phyloP scores from a whole-genome alignment of 164 flowering plant species.

The Chimonanthus salicifolius region DNA sequence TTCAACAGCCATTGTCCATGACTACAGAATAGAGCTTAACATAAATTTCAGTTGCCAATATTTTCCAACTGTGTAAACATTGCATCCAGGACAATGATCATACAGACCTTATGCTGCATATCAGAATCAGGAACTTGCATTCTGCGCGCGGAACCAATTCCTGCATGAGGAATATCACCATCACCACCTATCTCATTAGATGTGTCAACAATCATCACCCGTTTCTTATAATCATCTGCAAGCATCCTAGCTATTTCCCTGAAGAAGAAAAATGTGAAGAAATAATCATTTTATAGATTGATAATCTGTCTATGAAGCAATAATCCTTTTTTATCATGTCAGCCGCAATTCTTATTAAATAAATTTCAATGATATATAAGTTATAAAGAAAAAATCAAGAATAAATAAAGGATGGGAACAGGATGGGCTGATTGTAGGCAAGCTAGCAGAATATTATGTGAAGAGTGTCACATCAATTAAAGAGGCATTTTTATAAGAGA shows the following conservation, averaged over 20 bases:
- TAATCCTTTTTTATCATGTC: background rate
- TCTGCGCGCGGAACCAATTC: slow-evolving; percentile 88
- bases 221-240: slow-evolving; percentile 81
- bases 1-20: background rate
- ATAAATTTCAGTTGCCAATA: background rate
- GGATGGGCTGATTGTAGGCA: too few relatives aligned
- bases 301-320: background rate
- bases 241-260: slow-evolving; percentile 97
- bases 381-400: background rate
- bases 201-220: slow-evolving; percentile 97
- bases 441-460: too few relatives aligned
- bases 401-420: too few relatives aligned
- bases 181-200: slow-evolving; percentile 99
- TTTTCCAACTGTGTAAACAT: background rate
- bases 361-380: too few relatives aligned
- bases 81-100: background rate
- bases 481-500: too few relatives aligned
- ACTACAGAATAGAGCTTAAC: background rate
- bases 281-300: background rate
- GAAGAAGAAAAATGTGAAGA: slow-evolving; percentile 4
- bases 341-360: too few relatives aligned
- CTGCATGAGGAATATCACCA: slow-evolving; percentile 97
- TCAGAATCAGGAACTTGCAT: slow-evolving; percentile 91
- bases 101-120: slow-evolving; percentile 82
- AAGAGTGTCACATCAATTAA: too few relatives aligned